Conservation (phyloP, 257 asterid species). For the Solanum pennellii region DNA sequence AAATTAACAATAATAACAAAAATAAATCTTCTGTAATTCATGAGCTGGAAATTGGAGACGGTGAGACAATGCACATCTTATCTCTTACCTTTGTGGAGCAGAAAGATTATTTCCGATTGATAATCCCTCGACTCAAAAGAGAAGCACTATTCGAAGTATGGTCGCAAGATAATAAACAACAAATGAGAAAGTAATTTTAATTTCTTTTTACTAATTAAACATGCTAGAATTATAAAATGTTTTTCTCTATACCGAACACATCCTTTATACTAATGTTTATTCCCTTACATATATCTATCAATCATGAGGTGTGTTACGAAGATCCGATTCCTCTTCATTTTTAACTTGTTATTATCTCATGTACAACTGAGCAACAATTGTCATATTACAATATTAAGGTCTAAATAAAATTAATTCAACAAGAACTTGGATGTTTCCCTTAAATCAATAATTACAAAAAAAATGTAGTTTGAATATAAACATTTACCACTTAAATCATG, state of each 20-base stretch:
- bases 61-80: not conserved
- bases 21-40: not conserved
- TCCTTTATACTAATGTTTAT: not conserved
- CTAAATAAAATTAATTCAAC: too few relatives aligned
- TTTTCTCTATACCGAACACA: not conserved
- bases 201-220: not conserved
- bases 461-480: not conserved
- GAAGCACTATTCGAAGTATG: not conserved
- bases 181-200: not conserved
- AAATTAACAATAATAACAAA: not conserved
- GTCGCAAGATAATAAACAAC: not conserved
- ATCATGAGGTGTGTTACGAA: not conserved
- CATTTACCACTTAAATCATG: not conserved
- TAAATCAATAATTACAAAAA: not conserved
- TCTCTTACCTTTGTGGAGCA: not conserved
- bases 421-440: too few relatives aligned
- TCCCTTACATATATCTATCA: not conserved
- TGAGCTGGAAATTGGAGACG: not conserved
- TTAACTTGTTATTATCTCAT: not conserved
- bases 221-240: not conserved
- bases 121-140: not conserved
- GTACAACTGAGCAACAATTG: too few relatives aligned
- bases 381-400: not conserved
- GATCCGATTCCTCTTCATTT: not conserved
- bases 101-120: not conserved